Evolutionary conservation across 2,329 filamentous ascomycete genomes (phyloP).

Genomic region (Arthrobotrys sphaeroides): DNA sequence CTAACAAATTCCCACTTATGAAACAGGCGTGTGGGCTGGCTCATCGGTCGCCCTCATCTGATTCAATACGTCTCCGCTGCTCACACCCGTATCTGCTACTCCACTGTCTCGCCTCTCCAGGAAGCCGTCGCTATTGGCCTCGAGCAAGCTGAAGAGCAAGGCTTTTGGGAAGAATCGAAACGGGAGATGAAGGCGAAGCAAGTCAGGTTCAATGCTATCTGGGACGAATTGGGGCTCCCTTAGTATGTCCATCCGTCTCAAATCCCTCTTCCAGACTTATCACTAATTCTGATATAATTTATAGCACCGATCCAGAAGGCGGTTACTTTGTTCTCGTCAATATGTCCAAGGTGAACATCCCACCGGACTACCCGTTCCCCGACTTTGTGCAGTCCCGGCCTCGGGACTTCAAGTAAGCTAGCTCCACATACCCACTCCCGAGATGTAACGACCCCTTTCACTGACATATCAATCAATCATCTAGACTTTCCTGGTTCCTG

Average conservation of each 20-base stretch:
- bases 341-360: slow-evolving; percentile 84
- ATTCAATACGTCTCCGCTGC: slow-evolving; percentile 92
- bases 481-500: slow-evolving; percentile 82
- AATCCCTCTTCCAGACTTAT: not conserved
- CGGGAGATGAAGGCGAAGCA: slow-evolving; percentile 90
- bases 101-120: slow-evolving; percentile 89
- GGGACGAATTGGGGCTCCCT: slow-evolving; percentile 77
- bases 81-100: slow-evolving; percentile 96
- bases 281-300: slow-evolving; percentile 52
- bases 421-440: not conserved
- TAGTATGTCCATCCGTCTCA: slow-evolving; percentile 59
- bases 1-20: not conserved
- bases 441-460: not conserved
- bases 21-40: slow-evolving; percentile 70
- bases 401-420: slow-evolving; percentile 78
- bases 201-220: slow-evolving; percentile 83
- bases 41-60: slow-evolving; percentile 87
- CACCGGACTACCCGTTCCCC: slow-evolving; percentile 86
- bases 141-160: slow-evolving; percentile 82
- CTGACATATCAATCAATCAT: not conserved
- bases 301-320: slow-evolving; percentile 89
- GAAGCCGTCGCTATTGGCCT: slow-evolving; percentile 95
- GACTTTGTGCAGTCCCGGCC: slow-evolving; percentile 85
- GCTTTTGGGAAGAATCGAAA: slow-evolving; percentile 87
- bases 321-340: slow-evolving; percentile 98